Percentiles rank a stretch among this genome's conserved stretches.
Evolutionary conservation across 2,329 filamentous ascomycete genomes (phyloP).

Genomic region (Cordyceps farinosa): DNA sequence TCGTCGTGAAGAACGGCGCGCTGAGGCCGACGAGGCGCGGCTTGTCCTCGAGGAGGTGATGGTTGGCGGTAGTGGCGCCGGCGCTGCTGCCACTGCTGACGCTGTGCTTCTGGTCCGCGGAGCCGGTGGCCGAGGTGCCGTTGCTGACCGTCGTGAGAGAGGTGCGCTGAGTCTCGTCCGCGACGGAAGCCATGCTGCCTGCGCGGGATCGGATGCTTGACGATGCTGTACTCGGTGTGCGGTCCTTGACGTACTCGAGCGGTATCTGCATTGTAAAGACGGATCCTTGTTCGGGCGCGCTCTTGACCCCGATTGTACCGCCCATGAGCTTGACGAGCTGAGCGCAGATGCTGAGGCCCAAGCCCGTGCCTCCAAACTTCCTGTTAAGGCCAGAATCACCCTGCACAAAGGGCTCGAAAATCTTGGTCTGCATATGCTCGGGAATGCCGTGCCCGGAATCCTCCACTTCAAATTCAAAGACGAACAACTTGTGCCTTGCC

Average conservation of each 20-base stretch:
- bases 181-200: conserved; percentile 40
- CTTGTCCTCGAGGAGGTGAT: conserved; percentile 40
- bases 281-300: conserved; percentile 69
- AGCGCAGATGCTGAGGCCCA: conserved; percentile 85
- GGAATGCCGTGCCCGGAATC: conserved; percentile 87
- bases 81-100: neutral
- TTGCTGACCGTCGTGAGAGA: conserved; percentile 17
- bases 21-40: conserved; percentile 79
- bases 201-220: conserved; percentile 36
- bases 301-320: conserved; percentile 68
- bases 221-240: conserved; percentile 35
- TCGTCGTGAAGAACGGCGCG: conserved; percentile 70
- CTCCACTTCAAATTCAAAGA: conserved; percentile 84
- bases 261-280: conserved; percentile 82
- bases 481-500: conserved; percentile 54
- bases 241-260: conserved; percentile 69
- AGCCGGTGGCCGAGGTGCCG: neutral
- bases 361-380: conserved; percentile 83
- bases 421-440: conserved; percentile 69
- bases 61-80: neutral
- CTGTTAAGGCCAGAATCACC: conserved; percentile 89
- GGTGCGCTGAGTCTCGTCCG: conserved; percentile 2
- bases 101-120: neutral
- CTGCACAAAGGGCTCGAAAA: conserved; percentile 94
- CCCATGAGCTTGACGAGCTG: conserved; percentile 85